Base-by-base conservation (phyloP, 2,329 filamentous ascomycete genomes). In the Cryphonectria carpinicola region DNA sequence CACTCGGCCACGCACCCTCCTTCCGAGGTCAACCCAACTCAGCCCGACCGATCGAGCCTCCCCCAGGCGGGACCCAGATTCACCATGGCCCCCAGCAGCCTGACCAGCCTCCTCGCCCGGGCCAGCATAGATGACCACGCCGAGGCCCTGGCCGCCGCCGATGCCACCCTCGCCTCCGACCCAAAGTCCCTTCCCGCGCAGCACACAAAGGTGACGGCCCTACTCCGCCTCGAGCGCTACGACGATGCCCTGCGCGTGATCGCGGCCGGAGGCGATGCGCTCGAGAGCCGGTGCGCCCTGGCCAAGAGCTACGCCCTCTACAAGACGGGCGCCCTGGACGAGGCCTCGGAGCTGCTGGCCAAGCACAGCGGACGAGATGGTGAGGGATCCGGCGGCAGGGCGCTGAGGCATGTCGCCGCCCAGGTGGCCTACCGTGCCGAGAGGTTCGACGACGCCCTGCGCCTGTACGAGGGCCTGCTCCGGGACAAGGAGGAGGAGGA, bases 251-350 rank as follows among this genome's bases (percentile, higher is more conserved):
- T 94, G 64, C 88, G 89, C 71, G 86, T 89, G 69, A 86, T 95
- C 71, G 87, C 90, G 71, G 88, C 90, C 49, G 89, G 85, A 25
- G 89, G 89, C 65, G 83, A 87, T 70, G 84, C 82, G 73, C 81
- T 95, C 70, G 88, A 90, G 77, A 82, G 87, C 54, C 81, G 82
- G 70, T 93, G 90, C 74, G 77, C 82, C 22, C 84, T 95, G 60
- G 93, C 95, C 80, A 90, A 90, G 78, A 88, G 92, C 2, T 97
- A 97, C 82, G 91, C 92, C n/a, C 85, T 95, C 28, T 97, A 96
- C 82, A 96, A 95, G 83, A 87, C 88, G 0, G 92, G 92, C 35
- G 85, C 89, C 74, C 86, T 93, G 1, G 83, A 86, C 28, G 90
- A 91, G 70, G 93, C 93, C 28, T 85, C 87, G 37, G 80, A 78